Percentiles rank a stretch among this genome's conserved stretches.
Conservation (phyloP, 2,329 filamentous ascomycete species). For the Penicillium oxalicum region DNA sequence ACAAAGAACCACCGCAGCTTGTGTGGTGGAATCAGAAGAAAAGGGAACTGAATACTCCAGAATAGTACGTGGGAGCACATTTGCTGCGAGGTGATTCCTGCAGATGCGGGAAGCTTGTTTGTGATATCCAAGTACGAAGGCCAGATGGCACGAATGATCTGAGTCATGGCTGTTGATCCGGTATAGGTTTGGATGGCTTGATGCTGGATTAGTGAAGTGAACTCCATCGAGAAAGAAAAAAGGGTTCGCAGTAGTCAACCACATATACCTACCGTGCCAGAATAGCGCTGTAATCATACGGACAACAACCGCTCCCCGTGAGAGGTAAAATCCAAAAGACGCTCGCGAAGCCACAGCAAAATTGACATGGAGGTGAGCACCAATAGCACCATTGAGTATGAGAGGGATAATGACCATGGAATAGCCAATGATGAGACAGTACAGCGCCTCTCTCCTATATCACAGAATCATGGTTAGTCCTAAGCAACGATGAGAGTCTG, state of each 20-base stretch:
- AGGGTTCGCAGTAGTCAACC: constrained; percentile 15
- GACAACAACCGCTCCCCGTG: constrained; percentile 30
- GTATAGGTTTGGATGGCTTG: constrained; percentile 25
- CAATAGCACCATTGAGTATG: constrained; percentile 18
- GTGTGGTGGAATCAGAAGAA: constrained; percentile 33
- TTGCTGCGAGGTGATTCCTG: constrained; percentile 37
- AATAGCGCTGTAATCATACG: constrained; percentile 35
- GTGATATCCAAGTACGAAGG: constrained; percentile 41
- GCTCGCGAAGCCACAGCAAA: constrained; percentile 29
- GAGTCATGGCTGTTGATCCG: constrained; percentile 1
- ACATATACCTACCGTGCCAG: constrained; percentile 33
- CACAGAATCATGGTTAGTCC: too few relatives aligned
- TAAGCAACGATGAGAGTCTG: too few relatives aligned
- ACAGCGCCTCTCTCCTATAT: neutral
- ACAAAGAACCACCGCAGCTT: constrained; percentile 27
- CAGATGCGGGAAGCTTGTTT: constrained; percentile 39
- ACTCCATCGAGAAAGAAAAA: constrained; percentile 17
- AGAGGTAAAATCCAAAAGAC: constrained; percentile 29
- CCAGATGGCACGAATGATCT: constrained; percentile 27
- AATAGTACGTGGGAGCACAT: constrained; percentile 39
- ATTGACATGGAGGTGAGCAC: constrained; percentile 24
- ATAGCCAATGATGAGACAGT: neutral
- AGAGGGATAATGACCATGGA: neutral
- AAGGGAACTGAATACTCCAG: constrained; percentile 34
- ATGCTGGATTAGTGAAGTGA: neutral